Base-by-base conservation (phyloP, 768 basidiomycete species). In the Leccinellum rugosiceps region DNA sequence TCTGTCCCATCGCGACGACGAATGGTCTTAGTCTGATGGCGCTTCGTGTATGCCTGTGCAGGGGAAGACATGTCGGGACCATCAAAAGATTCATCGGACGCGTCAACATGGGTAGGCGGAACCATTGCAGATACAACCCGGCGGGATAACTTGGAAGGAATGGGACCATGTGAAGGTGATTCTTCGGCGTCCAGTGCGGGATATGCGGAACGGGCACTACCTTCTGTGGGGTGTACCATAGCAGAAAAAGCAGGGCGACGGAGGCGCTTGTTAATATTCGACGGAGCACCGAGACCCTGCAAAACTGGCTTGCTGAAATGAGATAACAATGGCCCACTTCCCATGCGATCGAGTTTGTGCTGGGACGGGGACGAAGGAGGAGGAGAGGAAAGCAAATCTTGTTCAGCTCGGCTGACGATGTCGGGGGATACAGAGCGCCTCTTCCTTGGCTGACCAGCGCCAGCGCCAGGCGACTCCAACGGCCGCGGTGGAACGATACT, bases 1-100 rank as follows among this genome's bases (percentile, higher is more conserved):
- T 92, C 89, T 11, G 88, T 90, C 8, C 90, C 90, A 64, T 92
- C 90, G 62, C 88, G 85, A 44, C 89, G 78, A 52, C 90, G 79
- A 57, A 92, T 83, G 1, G 90, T 89, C 76, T 83, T 90, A 15
- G 83, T 80, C 59, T 89, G 84, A 57, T 90, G 90, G 38, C 90
- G 83, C 64, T 83, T 85, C 1, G 87, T 82, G 67, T 92, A 92
- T 5, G 89, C 88, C 64, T 87, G 86, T 32, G 90, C 90, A 43
- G 90, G 90, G 0, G 88, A 90, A 30, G 88, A 90, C 80, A 85
- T 80, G 62, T 89, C 88, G 13, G 79, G 79, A 19, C 79, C 79
- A 38, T 75, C 76, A 62, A 87, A 85, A 55, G 75, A 71, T 38
- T 72, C 75, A 21, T 78, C 74, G n/a, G 86, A 84, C 34, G 81